Percentiles rank a stretch among this genome's conserved stretches.
Evolutionary conservation across 2,329 filamentous ascomycete genomes (phyloP).

Genomic region (Capronia americana): DNA sequence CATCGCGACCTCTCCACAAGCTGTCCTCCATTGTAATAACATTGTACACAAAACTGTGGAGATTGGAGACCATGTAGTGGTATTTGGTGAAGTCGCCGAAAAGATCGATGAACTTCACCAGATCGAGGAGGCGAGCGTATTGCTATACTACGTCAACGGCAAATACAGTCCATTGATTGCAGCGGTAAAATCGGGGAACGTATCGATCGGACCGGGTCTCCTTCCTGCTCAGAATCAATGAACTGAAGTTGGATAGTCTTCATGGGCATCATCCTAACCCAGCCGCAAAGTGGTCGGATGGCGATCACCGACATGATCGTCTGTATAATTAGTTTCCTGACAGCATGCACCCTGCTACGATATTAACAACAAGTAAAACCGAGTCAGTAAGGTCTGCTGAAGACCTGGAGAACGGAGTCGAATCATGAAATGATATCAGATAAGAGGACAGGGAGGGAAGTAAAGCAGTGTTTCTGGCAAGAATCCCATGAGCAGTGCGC

Average conservation of each 20-base stretch:
- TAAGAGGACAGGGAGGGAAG: background rate
- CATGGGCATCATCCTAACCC: background rate
- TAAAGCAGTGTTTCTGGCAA: background rate
- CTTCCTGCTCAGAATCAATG: background rate
- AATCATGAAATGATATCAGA: background rate
- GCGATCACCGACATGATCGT: background rate
- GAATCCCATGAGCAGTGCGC: background rate
- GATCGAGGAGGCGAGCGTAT: conserved; percentile 6
- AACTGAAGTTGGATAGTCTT: background rate
- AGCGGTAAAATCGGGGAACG: background rate
- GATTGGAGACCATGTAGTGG: conserved; percentile 53
- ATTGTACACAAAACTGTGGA: conserved; percentile 47
- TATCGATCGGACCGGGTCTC: background rate
- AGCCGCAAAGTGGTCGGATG: background rate
- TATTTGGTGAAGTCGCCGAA: conserved; percentile 51
- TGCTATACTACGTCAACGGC: conserved; percentile 18
- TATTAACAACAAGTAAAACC: background rate
- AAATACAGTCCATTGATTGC: conserved; percentile 2
- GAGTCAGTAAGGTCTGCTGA: background rate
- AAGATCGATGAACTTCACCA: background rate
- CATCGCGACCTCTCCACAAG: background rate
- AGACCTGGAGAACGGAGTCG: background rate
- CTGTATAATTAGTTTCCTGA: background rate
- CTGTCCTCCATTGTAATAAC: conserved; percentile 37
- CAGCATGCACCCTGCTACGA: background rate